Conservation (phyloP, 2,329 filamentous ascomycete genomes). For the Hawksworthiomyces lignivorus region DNA sequence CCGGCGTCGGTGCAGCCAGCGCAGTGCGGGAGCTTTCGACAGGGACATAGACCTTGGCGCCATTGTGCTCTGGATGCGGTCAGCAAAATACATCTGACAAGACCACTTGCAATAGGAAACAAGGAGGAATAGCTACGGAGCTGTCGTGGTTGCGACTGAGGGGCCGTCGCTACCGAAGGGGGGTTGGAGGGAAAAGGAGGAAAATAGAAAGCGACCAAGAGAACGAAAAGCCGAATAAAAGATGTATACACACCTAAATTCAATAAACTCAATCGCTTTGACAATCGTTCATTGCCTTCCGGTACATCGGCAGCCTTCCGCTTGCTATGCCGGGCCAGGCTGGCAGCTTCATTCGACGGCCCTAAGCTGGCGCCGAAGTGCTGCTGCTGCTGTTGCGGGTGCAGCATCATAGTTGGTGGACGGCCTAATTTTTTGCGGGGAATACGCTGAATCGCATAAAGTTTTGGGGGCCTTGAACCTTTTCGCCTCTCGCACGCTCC, state of each 20-base stretch:
- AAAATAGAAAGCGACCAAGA: constrained; percentile 5
- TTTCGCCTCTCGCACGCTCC: no score
- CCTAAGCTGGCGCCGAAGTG: no score
- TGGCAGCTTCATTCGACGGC: no score
- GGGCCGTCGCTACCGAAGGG: no score
- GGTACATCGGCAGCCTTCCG: constrained; percentile 49
- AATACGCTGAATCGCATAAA: no score
- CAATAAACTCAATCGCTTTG: constrained; percentile 74
- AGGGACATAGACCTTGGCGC: constrained; percentile 57
- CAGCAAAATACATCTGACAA: no score
- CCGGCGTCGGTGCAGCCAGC: no score
- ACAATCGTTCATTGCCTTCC: constrained; percentile 62
- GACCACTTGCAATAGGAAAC: no score
- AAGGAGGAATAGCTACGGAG: no score
- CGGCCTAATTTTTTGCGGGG: no score
- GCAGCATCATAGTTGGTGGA: not conserved
- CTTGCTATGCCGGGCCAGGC: constrained; percentile 35
- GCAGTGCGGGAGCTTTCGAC: constrained; percentile 40
- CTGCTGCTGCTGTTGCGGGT: constrained; percentile 1
- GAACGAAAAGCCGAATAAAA: not conserved
- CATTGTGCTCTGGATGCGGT: constrained; percentile 46
- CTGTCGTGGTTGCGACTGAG: no score
- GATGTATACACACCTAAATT: constrained; percentile 71
- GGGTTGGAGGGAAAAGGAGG: not conserved
- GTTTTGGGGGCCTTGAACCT: no score